Evolutionary conservation across 202 grass and related monocot genomes (phyloP).

Genomic region (Saccharum hybrid): DNA sequence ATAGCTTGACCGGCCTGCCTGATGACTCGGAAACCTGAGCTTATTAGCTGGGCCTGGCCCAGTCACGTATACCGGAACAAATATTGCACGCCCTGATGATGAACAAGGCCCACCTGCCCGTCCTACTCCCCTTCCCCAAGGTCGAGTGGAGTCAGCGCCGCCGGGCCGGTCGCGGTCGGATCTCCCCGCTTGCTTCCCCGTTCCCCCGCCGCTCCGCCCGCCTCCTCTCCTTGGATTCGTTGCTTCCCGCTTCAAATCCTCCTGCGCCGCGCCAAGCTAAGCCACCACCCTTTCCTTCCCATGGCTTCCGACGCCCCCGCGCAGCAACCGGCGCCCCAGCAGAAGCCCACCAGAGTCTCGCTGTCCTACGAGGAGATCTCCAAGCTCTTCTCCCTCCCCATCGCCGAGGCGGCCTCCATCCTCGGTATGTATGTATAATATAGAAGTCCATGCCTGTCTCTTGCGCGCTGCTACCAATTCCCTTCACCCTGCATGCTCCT

Average conservation of each 20-base stretch:
- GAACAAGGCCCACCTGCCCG: not conserved
- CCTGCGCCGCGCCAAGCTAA: too few species aligned
- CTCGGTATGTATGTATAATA: constrained; percentile 53
- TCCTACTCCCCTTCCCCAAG: too few species aligned
- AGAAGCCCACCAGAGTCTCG: constrained; percentile 57
- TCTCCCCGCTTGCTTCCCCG: too few species aligned
- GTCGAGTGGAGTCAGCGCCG: not conserved
- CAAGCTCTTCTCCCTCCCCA: constrained; percentile 88
- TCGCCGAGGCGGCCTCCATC: constrained; percentile 82
- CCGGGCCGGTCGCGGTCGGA: not conserved
- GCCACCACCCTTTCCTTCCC: not conserved
- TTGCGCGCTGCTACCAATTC: not conserved
- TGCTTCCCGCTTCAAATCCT: constrained; percentile 30
- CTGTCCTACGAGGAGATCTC: constrained; percentile 91
- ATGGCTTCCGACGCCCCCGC: constrained; percentile 50
- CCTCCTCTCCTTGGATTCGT: constrained; percentile 28
- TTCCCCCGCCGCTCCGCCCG: not conserved
- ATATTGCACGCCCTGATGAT: too few species aligned
- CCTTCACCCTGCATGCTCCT: not conserved
- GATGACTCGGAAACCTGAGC: not conserved
- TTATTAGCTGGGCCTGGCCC: constrained; percentile 1
- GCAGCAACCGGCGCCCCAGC: constrained; percentile 30
- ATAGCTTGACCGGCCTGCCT: too few species aligned
- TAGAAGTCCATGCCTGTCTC: not conserved
- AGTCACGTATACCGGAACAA: not conserved